Evolutionary conservation across 306 rosid species (phyloP), one percentile per base, ranked within the genome.

Genomic region (Rosa rugosa): DNA sequence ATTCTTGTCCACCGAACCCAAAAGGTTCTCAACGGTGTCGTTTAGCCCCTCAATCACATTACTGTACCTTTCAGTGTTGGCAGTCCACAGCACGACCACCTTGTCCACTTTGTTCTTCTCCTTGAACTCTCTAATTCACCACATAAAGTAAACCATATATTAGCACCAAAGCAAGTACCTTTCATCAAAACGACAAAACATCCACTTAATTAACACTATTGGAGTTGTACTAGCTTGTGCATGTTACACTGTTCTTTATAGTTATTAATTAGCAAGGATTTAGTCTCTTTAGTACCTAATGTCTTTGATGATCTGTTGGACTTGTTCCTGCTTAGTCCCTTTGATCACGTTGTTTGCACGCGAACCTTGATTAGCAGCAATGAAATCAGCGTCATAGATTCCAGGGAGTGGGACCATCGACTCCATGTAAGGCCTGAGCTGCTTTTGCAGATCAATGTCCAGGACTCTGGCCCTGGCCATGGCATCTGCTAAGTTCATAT

Each of bases 391-490:
- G 73, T 93, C 92, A 78, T 76, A 95, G 85, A 93, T 90, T 64
- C 99, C 99, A 41, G 99, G 99, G 42, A 95, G 98, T 70, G 99
- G 98, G 80, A 91, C 88, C 98, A 91, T 88, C 78, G 97, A 90
- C 83, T 95, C 99, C 99, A 93, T 95, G 87, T 91, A 91, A 54
- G 99, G 96, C 88, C 97, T 91, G 65, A 95, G 82, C 50, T 95
- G 99, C 90, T 95, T 95, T 85, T 95, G 99, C 84, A 95, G 83
- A 84, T 95, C 99, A 42, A 95, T 95, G 88, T 95, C 99, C 44
- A 95, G 87, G 13, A 95, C 99, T 91, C 73, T 91, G 45, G 96
- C 98, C 86, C 99, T 88, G 4, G 87, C 98, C 98, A 95, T 91
- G 44, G 97, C 93, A 81, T 95, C 99, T 17, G 99, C 99, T 59